Evolutionary conservation across 2,329 filamentous ascomycete genomes (phyloP), one percentile per base, ranked within the genome.

Genomic region (Colletotrichum agaves): DNA sequence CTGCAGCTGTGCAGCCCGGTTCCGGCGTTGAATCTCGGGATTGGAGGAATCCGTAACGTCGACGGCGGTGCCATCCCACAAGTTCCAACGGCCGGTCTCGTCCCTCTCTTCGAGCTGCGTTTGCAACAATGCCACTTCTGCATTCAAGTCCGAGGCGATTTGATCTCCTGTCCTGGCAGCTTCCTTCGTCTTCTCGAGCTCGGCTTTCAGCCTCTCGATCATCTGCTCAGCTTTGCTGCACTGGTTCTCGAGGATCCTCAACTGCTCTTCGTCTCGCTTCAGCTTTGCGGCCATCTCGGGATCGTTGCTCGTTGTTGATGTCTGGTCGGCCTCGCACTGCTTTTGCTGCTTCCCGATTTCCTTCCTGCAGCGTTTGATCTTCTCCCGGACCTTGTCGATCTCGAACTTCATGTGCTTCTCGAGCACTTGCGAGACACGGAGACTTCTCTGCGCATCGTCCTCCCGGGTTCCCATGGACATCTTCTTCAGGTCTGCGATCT

Each of bases 91-190:
- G 4, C 21, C 33, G 3, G 55, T 21, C 39, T 69, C 66, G 23
- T 43, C 33, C 21, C 56, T 43, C 8, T 64, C 66, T 33, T 66
- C 33, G n/a, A 68, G 47, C 27, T 65, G 4, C 3, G 21, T 11
- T 11, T 47, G 19, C 5, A 69, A 21, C 7, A 13, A 19, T n/a
- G 4, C 12, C 7, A 44, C 12, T 10, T 61, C 39, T 3, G 10
- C 21, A 11, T 35, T 13, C 21, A 65, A 41, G 6, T 39, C 19
- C 35, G 27, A 31, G 12, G 41, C 31, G 8, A 23, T 12, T 17
- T 53, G 21, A n/a, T 43, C 55, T 13, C 35, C 49, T 4, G 46
- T 41, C 5, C 11, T 33, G 5, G 23, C 31, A 5, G 44, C 17
- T 61, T 52, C 19, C 10, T 53, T 12, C 15, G 44, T 10, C 11